These are phyloP conservation scores for Suhomyces anneliseae DNA, from an alignment of 1,139 yeast genomes.

Conservation along the genomic window DNA sequence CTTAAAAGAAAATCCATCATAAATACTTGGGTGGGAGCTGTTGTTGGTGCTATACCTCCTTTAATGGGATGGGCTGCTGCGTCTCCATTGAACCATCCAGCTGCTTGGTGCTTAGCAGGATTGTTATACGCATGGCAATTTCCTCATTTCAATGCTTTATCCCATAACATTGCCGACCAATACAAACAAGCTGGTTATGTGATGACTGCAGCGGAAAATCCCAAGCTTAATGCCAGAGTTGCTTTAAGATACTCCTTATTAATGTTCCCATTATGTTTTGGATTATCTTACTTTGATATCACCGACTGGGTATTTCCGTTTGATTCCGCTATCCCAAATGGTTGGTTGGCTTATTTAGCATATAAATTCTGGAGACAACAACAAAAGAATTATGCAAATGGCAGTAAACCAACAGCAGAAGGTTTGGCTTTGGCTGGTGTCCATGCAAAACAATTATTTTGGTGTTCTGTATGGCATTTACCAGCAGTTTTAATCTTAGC, in stretches of 20 bases:
- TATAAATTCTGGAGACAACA: constrained; percentile 84
- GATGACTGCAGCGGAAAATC: constrained; percentile 94
- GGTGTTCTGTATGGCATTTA: constrained; percentile 94
- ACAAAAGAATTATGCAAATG: constrained; percentile 49
- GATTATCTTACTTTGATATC: constrained; percentile 72
- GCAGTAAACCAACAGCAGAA: constrained; percentile 45
- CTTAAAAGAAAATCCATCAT: constrained; percentile 79
- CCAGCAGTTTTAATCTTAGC: constrained; percentile 90
- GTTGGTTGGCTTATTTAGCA: constrained; percentile 82
- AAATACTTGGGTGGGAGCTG: constrained; percentile 98
- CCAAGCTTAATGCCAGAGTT: constrained; percentile 88
- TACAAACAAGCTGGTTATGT: constrained; percentile 92
- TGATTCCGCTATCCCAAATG: constrained; percentile 80
- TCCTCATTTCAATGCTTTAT: constrained; percentile 93
- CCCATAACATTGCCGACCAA: constrained; percentile 85
- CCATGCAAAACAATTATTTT: constrained; percentile 81
- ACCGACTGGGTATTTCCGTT: constrained; percentile 80
- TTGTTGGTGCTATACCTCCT: constrained; percentile 98
- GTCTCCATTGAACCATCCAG: constrained; percentile 77
- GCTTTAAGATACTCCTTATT: constrained; percentile 82
- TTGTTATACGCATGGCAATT: constrained; percentile 96
- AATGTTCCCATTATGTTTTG: constrained; percentile 93
- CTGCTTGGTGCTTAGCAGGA: constrained; percentile 93
- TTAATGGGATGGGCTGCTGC: constrained; percentile 99
- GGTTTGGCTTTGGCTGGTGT: constrained; percentile 59